Base-by-base conservation (phyloP, 1,284 basidiomycete genomes). In the Waitea zeae region DNA sequence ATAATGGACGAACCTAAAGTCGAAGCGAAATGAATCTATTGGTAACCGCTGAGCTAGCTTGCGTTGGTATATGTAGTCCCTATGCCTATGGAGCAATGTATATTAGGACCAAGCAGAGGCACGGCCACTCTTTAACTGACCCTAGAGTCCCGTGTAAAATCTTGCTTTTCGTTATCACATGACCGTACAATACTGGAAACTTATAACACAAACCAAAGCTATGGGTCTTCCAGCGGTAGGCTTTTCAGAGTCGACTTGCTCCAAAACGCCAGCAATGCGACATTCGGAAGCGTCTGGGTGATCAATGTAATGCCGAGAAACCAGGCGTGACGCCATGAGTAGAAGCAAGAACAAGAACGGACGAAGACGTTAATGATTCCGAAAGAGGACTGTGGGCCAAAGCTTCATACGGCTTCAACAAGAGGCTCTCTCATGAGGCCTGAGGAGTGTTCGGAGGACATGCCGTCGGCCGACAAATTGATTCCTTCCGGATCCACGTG, bases 61-160 rank as follows among this genome's bases (percentile, higher is more conserved):
- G 45, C 73, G 75, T 52, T 81, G 78, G 56, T 78, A 86, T 34
- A 83, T 53, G 55, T 87, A 87, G 49, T 88, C 77, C 45, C 83
- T 83, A 50, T 84, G 81, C 44, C 80, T 83, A 50, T 17, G 39
- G 31, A 18, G 24, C 24, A 28, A 37, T 37, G 7, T 27, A 39
- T 15, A 37, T 33, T 12, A 24, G 15, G 31, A 14, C 18, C 22
- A 2, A 3, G 20, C 22, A 11, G 28, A 22, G 17, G 18, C 14
- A n/a, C 11, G 19, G 6, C 12, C 22, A 18, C 18, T 13, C 24
- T 22, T 18, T 20, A 30, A 46, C 60, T 52, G 46, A 78, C 79
- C 80, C 80, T 62, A 79, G 64, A n/a, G 68, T 61, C 28, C 79
- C 79, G 49, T 83, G 80, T 6, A 82, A 52, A 41, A 83, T 75